Evolutionary conservation across 2,329 filamentous ascomycete genomes (phyloP), one percentile per base, ranked within the genome.

Genomic region (Xylaria sp.): DNA sequence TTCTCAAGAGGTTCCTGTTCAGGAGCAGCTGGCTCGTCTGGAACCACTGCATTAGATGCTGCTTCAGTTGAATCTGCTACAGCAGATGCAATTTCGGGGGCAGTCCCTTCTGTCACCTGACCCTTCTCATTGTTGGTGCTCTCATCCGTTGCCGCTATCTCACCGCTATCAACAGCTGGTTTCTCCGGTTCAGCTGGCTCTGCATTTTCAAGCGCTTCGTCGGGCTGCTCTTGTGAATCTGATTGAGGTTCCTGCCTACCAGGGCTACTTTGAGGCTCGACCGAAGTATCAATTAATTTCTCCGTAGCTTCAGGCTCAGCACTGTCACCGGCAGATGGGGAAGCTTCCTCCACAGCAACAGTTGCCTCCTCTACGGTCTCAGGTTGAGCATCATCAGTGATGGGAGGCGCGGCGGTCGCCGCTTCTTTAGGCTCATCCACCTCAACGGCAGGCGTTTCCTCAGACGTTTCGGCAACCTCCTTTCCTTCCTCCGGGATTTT

Each of bases 351-450:
- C 51, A 39, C 3, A 20, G 63, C 10, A 57, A 66, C 62, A n/a
- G 13, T 37, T 18, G 8, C 52, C 9, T 37, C 23, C 50, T 70
- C 63, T 52, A 60, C 15, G 20, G 12, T 31, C 10, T 66, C 46
- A 9, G 52, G 56, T 50, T 67, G 60, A 55, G 57, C 10, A 44
- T 55, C 44, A 12, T 63, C 57, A 9, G 55, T 18, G 2, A 46
- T 44, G 25, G 58, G 7, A 5, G 54, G 9, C 18, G 55, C n/a
- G 46, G 18, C 39, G 23, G 57, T 41, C 20, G 65, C 65, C 6
- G 18, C 10, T 13, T 51, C 28, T 55, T 70, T 61, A 51, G 69
- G 7, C 20, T 60, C 65, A 13, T 54, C 23, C 60, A 65, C 59
- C 9, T 60, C 48, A 3, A 60, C 15, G 13, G 12, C 51, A 51